These are phyloP conservation scores for Puccinia hordei DNA, from an alignment of 1,284 basidiomycete genomes.

Conservation along the genomic window DNA sequence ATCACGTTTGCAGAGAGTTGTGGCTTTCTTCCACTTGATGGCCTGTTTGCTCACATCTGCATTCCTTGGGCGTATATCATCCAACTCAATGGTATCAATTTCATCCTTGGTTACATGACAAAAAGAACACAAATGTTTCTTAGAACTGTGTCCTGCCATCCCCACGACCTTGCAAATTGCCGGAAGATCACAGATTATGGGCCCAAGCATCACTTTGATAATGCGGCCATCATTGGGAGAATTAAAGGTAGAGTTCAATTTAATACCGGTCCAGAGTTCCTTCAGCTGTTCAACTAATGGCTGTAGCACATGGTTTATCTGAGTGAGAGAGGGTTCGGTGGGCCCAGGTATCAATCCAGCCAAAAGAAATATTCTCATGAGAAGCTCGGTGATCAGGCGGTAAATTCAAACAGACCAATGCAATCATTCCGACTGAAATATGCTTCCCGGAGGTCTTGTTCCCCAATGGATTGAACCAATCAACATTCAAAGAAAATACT, in stretches of 20 bases:
- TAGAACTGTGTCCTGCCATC: conserved; percentile 24
- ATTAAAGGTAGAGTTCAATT: background rate
- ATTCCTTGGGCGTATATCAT: background rate
- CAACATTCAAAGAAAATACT: conserved; percentile 18
- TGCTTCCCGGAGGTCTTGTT: conserved; percentile 40
- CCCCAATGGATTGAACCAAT: conserved; percentile 39
- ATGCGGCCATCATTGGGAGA: conserved; percentile 5
- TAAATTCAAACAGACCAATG: conserved; percentile 29
- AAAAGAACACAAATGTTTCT: conserved; percentile 10
- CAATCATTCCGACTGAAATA: conserved; percentile 11
- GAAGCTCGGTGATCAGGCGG: conserved; percentile 7
- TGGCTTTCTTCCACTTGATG: too few relatives aligned
- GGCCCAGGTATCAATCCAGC: conserved; percentile 43
- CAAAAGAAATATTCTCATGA: conserved; percentile 28
- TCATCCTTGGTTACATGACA: background rate
- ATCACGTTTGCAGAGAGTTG: background rate
- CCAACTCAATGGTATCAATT: background rate
- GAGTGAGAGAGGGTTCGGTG: conserved; percentile 8
- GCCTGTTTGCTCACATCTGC: too few relatives aligned
- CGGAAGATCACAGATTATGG: conserved; percentile 42
- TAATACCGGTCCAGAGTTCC: background rate
- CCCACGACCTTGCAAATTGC: conserved; percentile 34
- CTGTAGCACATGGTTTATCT: conserved; percentile 55
- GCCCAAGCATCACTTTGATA: conserved; percentile 12
- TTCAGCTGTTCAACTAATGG: conserved; percentile 55